phyloP scores from a whole-genome alignment of 805 yeast species.

The Wickerhamiella azymoides region DNA sequence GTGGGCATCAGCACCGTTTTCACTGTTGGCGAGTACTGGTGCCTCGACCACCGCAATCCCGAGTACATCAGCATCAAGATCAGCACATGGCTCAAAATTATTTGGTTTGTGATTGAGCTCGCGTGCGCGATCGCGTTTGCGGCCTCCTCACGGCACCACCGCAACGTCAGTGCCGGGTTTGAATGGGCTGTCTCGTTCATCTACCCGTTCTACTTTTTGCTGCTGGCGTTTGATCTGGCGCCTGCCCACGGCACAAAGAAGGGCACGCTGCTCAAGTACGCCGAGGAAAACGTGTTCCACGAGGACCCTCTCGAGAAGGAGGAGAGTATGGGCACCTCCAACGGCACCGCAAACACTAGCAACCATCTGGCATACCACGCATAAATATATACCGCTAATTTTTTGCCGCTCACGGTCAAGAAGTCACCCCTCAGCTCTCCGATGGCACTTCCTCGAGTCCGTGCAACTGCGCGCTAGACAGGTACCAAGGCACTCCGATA shows the following conservation, averaged over 20 bases:
- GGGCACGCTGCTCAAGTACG: conserved; percentile 16
- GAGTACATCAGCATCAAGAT: conserved; percentile 23
- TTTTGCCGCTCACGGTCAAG: no score
- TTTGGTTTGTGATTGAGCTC: conserved; percentile 57
- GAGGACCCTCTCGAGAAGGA: background rate
- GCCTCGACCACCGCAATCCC: conserved; percentile 31
- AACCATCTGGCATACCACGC: background rate
- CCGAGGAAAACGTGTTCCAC: conserved; percentile 2
- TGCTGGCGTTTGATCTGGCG: conserved; percentile 55
- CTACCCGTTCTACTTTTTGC: conserved; percentile 55
- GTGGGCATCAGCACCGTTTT: conserved; percentile 40
- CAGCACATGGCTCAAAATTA: conserved; percentile 36
- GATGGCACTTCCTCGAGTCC: no score
- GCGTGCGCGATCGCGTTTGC: conserved; percentile 54
- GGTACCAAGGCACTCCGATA: no score
- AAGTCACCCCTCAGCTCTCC: no score
- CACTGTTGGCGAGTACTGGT: conserved; percentile 32
- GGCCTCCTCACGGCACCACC: conserved; percentile 24
- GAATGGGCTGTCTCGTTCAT: conserved; percentile 86
- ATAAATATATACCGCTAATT: background rate
- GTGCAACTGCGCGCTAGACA: no score
- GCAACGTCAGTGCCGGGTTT: conserved; percentile 42
- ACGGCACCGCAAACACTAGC: background rate
- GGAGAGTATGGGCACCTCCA: background rate
- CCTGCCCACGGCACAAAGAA: conserved; percentile 37